Evolutionary conservation across 2,329 filamentous ascomycete genomes (phyloP), one percentile per base, ranked within the genome.

Genomic region (Neoscytalidium dimidiatum): DNA sequence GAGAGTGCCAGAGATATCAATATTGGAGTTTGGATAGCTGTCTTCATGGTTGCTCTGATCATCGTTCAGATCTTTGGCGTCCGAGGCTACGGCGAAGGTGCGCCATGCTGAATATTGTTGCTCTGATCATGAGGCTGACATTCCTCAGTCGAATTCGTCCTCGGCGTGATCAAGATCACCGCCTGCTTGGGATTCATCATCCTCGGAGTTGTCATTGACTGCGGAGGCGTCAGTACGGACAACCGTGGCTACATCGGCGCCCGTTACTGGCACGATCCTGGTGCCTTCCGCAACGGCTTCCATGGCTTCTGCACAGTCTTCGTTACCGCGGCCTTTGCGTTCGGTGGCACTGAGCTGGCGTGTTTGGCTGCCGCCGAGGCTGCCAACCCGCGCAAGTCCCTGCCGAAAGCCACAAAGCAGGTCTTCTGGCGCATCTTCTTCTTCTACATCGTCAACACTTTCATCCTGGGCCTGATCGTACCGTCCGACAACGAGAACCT

Each of bases 381-480:
- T 9, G 78, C 78, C 21, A 85, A 87, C 67, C 85, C 86, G 38
- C 78, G 81, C 65, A 85, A 80, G 69, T 77, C 78, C 5, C 74
- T 82, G 29, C 80, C 80, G 3, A 73, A 74, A 66, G 80, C 80
- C 43, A 76, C 79, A 17, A 77, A 77, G 66, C 80, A 82, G 67
- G 77, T 82, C 23, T 81, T 82, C 69, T 82, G 80, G 80, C 79
- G 80, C 71, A 79, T 82, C 61, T 69, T 73, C 29, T 71, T 81
- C 70, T 82, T 82, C 74, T 82, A 82, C 71, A 67, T 91, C 91
- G 1, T 84, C 97, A 13, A 87, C 88, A 73, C 81, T 3, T 73
- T 78, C 4, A 81, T 97, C 3, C 88, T 97, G 65, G 92, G 94
- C 28, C 84, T 97, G 0, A 83, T 97, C 2, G 92, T 97, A 0